Evolutionary conservation across 306 rosid genomes (phyloP).

Genomic region (Sesbania bispinosa): DNA sequence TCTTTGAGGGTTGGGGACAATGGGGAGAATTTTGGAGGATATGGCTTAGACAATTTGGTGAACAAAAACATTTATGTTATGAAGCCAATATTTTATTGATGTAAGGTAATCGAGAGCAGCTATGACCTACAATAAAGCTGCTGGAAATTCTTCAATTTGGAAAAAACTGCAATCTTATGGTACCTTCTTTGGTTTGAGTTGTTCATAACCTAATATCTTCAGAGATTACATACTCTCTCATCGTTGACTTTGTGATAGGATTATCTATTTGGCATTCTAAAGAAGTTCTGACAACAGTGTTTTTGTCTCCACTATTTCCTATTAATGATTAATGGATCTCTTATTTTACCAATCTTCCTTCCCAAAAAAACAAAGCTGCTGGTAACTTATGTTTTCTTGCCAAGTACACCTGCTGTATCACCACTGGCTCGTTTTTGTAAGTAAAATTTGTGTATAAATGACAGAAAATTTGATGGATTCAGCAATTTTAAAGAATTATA

Average conservation of each 20-base stretch:
- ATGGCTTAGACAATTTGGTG: conserved; percentile 5
- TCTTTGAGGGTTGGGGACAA: not conserved
- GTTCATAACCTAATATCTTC: not conserved
- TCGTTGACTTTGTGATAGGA: conserved; percentile 10
- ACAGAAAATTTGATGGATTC: not conserved
- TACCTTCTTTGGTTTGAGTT: conserved; percentile 1
- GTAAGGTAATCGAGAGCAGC: not conserved
- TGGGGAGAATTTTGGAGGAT: conserved; percentile 3
- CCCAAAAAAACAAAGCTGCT: not conserved
- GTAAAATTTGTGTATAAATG: not conserved
- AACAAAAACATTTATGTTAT: not conserved
- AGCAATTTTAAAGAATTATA: not conserved
- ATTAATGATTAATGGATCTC: not conserved
- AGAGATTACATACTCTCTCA: not conserved
- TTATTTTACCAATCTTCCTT: not conserved
- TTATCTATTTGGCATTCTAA: conserved; percentile 1
- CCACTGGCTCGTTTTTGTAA: not conserved
- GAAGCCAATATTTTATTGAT: not conserved
- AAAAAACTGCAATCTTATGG: conserved; percentile 3
- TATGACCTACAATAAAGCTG: not conserved
- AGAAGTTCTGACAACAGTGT: not conserved
- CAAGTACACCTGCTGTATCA: not conserved
- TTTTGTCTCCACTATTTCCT: conserved; percentile 16
- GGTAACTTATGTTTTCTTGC: not conserved
- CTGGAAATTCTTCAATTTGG: not conserved